Evolutionary conservation across 305 asterid genomes (phyloP), one percentile per base, ranked within the genome.

Genomic region (Rubia peregrina): DNA sequence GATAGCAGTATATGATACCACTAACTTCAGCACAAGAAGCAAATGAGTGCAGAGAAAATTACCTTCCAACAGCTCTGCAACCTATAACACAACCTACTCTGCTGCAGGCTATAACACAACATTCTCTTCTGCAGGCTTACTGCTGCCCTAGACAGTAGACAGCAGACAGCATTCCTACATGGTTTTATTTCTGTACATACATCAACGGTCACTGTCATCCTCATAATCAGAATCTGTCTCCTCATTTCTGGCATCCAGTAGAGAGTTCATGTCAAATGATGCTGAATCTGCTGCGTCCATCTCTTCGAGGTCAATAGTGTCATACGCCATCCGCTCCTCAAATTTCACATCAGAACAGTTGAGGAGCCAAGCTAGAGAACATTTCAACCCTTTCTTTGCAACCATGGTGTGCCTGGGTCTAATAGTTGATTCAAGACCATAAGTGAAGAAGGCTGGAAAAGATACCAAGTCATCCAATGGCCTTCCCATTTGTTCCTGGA

Each of bases 391-490:
- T 78, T 86, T 94, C 38, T 76, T 71, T 12, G 72, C 82, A 68
- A 94, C 77, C 88, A 78, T 84, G 80, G 68, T 73, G 69, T 89
- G 93, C 57, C 99, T 86, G 48, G 96, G 98, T 75, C 81, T 91
- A 67, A 91, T 70, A 6, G 93, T 87, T 16, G 98, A 87, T 71
- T 88, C 99, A 4, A 94, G 89, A 70, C 96, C 84, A 62, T 89
- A 94, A 51, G 99, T 91, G 86, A 94, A 94, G 81, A 82, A 91
- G 41, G 96, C 96, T 5, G 99, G 99, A 80, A 94, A 94, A 72
- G 69, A 70, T 24, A 88, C 97, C 83, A 94, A 82, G 80, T 91
- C 99, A 61, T 94, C 96, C 85, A 91, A 78, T 19, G 89, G 91
- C 81, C 92, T 80, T 55, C 61, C 81, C 99, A 94, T 91, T 62